These are phyloP conservation scores for Erythrobasidium hasegawianum DNA, from an alignment of 1,284 basidiomycete species.

Conservation along the genomic window DNA sequence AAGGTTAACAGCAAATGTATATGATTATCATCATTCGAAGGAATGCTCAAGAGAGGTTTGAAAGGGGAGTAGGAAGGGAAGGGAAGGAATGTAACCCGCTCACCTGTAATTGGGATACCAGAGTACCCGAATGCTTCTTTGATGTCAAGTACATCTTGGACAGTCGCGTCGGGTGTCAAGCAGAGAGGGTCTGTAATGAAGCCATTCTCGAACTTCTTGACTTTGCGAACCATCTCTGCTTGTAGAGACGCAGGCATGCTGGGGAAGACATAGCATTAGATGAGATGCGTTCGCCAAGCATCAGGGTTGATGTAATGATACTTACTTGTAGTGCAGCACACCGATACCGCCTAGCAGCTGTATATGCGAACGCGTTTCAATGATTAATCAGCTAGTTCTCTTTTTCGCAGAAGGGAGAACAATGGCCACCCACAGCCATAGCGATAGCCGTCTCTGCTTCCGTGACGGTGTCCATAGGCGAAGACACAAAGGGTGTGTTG, in stretches of 20 bases:
- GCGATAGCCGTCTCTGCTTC: slow-evolving; percentile 96
- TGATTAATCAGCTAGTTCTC: not conserved
- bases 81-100: no score
- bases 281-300: no score
- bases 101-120: slow-evolving; percentile 96
- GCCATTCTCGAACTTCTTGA: slow-evolving; percentile 93
- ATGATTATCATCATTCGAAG: slow-evolving; percentile 39
- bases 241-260: slow-evolving; percentile 85
- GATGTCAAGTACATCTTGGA: slow-evolving; percentile 89
- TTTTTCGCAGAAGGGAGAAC: slow-evolving; percentile 5
- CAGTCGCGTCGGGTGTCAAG: slow-evolving; percentile 69
- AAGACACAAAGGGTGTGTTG: slow-evolving; percentile 95
- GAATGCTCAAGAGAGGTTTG: no score
- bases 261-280: slow-evolving; percentile 36
- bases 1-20: slow-evolving; percentile 43
- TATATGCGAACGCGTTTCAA: slow-evolving; percentile 33
- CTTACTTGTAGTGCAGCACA: slow-evolving; percentile 68
- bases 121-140: slow-evolving; percentile 91
- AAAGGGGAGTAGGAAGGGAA: no score
- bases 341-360: slow-evolving; percentile 93
- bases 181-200: slow-evolving; percentile 95
- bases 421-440: slow-evolving; percentile 67
- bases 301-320: no score
- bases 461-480: slow-evolving; percentile 99
- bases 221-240: slow-evolving; percentile 93